A percentile compares a stretch with the other conserved stretches of the same genome.
Conservation (phyloP, 306 rosid genomes). For the Cicer judaicum region DNA sequence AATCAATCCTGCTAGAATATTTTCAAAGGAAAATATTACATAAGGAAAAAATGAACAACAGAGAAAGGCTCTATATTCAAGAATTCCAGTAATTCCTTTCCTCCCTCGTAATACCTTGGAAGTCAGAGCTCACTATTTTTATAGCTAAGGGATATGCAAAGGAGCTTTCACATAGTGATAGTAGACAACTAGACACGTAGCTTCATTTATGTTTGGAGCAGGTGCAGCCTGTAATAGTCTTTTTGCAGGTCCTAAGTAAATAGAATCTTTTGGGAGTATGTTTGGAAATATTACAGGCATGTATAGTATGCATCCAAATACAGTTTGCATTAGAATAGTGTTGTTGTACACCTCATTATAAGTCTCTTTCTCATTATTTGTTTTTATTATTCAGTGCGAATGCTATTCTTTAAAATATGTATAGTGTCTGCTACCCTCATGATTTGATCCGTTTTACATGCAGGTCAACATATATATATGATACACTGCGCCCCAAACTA, state of each 20-base stretch:
- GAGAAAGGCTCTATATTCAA: slow-evolving; percentile 30
- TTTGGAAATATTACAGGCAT: slow-evolving; percentile 24
- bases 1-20: slow-evolving; percentile 7
- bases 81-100: slow-evolving; percentile 23
- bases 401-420: slow-evolving; percentile 7
- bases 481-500: slow-evolving; percentile 91
- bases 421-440: slow-evolving; percentile 25
- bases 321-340: slow-evolving; percentile 10
- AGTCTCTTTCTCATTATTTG: slow-evolving; percentile 11
- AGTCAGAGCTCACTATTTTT: slow-evolving; percentile 18
- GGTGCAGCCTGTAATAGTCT: slow-evolving; percentile 21
- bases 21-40: slow-evolving; percentile 6
- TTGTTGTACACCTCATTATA: slow-evolving; percentile 30
- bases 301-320: slow-evolving; percentile 13
- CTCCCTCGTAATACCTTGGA: slow-evolving; percentile 9
- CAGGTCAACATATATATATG: slow-evolving; percentile 91
- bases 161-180: slow-evolving; percentile 24
- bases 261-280: slow-evolving; percentile 11
- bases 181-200: slow-evolving; percentile 12
- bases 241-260: slow-evolving; percentile 22
- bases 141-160: slow-evolving; percentile 8
- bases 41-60: not conserved
- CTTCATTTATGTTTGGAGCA: not conserved
- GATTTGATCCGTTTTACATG: slow-evolving; percentile 45
- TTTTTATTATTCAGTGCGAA: slow-evolving; percentile 25